Conservation (phyloP, 23 red algal species). For the Pyropia yezoensis region DNA sequence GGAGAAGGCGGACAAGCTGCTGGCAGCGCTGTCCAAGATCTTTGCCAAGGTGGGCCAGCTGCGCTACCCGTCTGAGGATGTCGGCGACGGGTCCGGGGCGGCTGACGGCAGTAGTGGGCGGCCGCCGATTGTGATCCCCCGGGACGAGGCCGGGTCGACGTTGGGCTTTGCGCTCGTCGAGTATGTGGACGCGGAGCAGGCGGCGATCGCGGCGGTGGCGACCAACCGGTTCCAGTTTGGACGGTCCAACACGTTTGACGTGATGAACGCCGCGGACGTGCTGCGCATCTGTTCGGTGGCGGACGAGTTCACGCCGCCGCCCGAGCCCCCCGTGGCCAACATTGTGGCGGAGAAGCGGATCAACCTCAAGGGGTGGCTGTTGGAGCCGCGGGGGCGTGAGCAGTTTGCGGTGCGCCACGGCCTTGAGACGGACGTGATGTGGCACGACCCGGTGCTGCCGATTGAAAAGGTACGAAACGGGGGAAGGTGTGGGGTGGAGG, state of each 20-base stretch:
- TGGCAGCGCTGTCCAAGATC: slow-evolving; percentile 33
- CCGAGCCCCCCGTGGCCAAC: slow-evolving; percentile 11
- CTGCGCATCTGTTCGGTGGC: slow-evolving; percentile 25
- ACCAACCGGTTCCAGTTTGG: slow-evolving; percentile 78
- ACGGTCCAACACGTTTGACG: slow-evolving; percentile 56
- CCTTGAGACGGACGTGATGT: slow-evolving; percentile 64
- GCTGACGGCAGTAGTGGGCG: not conserved
- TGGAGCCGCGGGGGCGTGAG: slow-evolving; percentile 79
- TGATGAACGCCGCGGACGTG: slow-evolving; percentile 43
- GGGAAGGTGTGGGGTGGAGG: too few relatives aligned
- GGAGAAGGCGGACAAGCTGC: slow-evolving; percentile 78
- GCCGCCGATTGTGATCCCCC: slow-evolving; percentile 34
- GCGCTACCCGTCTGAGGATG: slow-evolving; percentile 17
- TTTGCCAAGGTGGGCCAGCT: slow-evolving; percentile 53
- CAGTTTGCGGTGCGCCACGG: slow-evolving; percentile 83
- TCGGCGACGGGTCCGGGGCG: not conserved
- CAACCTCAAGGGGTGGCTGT: slow-evolving; percentile 69
- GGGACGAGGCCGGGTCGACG: slow-evolving; percentile 35
- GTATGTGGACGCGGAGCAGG: slow-evolving; percentile 68
- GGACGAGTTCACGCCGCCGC: slow-evolving; percentile 46
- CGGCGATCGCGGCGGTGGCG: slow-evolving; percentile 50
- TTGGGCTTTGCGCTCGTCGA: slow-evolving; percentile 77
- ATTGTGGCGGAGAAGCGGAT: slow-evolving; percentile 20
- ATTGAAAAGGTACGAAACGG: too few relatives aligned
- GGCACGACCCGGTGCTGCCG: slow-evolving; percentile 49